These are phyloP conservation scores for Plectranthus barbatus DNA, from an alignment of 257 asterid species.

Conservation along the genomic window DNA sequence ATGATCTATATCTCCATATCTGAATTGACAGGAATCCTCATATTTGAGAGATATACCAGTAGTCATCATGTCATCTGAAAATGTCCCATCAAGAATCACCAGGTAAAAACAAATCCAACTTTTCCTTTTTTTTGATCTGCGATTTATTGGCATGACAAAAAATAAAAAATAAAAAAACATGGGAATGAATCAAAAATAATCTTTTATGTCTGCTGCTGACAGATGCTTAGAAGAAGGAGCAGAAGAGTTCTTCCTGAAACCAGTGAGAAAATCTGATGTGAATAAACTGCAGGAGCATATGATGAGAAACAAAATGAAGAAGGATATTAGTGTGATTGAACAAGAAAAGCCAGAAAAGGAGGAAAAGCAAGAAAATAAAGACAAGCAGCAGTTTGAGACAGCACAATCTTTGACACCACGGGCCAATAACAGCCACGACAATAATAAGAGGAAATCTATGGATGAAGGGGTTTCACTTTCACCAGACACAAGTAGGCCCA, in stretches of 20 bases:
- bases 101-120: slow-evolving; percentile 38
- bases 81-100: slow-evolving; percentile 85
- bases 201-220: background rate
- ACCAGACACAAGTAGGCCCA: slow-evolving; percentile 55
- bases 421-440: slow-evolving; percentile 6
- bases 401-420: slow-evolving; percentile 11
- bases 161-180: background rate
- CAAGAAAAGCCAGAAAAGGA: slow-evolving; percentile 19
- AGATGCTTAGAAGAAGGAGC: slow-evolving; percentile 94
- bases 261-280: slow-evolving; percentile 71
- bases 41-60: slow-evolving; percentile 68
- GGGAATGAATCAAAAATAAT: background rate
- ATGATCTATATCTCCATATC: too few species aligned
- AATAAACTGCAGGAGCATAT: slow-evolving; percentile 60
- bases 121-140: too few species aligned
- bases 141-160: too few species aligned
- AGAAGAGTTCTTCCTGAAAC: slow-evolving; percentile 80
- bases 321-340: slow-evolving; percentile 20
- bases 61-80: slow-evolving; percentile 91
- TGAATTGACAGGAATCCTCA: slow-evolving; percentile 79
- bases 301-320: slow-evolving; percentile 37
- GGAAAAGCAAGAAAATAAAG: slow-evolving; percentile 16
- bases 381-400: slow-evolving; percentile 1
- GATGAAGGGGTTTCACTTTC: slow-evolving; percentile 53
- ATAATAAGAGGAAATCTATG: slow-evolving; percentile 54